These are phyloP conservation scores for Mikania micrantha DNA, from an alignment of 129 eudicot species.

Conservation along the genomic window DNA sequence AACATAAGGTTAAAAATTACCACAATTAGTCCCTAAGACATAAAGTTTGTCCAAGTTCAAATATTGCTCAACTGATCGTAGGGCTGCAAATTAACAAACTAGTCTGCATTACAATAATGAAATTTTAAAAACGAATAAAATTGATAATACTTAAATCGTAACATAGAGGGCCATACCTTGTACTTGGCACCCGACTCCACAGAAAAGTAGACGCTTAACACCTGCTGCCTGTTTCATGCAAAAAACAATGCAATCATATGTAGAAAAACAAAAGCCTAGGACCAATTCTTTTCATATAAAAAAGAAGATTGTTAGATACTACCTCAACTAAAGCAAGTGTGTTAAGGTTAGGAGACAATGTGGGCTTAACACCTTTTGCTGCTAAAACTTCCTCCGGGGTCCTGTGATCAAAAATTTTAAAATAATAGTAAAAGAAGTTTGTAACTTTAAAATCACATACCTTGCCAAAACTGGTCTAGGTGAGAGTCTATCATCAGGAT, in stretches of 20 bases:
- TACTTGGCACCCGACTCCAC: constrained; percentile 99
- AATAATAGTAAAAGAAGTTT: neutral
- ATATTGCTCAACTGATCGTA: constrained; percentile 85
- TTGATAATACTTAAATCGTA: neutral
- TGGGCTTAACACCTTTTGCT: constrained; percentile 96
- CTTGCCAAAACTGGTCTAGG: constrained; percentile 95
- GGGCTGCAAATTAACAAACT: constrained; percentile 84
- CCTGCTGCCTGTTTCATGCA: constrained; percentile 71
- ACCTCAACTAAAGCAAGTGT: constrained; percentile 95
- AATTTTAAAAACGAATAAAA: constrained; percentile 37
- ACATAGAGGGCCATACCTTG: constrained; percentile 52
- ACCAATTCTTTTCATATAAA: neutral
- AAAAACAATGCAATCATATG: constrained; percentile 2
- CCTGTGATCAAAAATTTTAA: constrained; percentile 31
- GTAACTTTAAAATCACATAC: constrained; percentile 24
- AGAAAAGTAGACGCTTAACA: constrained; percentile 88
- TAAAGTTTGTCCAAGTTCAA: constrained; percentile 94
- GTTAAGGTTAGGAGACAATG: constrained; percentile 90
- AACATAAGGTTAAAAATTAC: constrained; percentile 31
- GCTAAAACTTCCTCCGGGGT: constrained; percentile 98
- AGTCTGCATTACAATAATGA: constrained; percentile 66
- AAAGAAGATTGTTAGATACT: neutral
- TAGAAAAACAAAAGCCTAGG: neutral
- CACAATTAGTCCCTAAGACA: constrained; percentile 95
- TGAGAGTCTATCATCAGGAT: constrained; percentile 88